A percentile compares a stretch with the other conserved stretches of the same genome.
phyloP scores from a whole-genome alignment of 441 rosid species.

The Hura crepitans region DNA sequence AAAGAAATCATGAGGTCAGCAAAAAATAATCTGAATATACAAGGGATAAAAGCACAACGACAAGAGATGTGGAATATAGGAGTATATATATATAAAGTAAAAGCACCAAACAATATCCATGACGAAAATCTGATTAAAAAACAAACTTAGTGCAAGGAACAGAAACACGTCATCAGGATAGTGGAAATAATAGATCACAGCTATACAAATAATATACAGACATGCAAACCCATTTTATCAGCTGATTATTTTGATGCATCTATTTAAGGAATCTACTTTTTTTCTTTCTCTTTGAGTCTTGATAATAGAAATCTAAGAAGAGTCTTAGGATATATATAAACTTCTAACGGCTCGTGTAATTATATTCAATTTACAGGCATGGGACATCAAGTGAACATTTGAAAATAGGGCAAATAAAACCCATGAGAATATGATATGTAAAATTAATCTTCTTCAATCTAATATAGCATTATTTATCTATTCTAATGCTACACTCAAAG shows the following conservation, averaged over 20 bases:
- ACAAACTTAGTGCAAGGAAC: not conserved
- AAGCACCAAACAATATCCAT: not conserved
- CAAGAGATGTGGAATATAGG: not conserved
- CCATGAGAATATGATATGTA: not conserved
- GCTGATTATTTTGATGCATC: not conserved
- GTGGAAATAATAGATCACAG: not conserved
- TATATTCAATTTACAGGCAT: not conserved
- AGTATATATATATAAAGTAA: slow-evolving; percentile 7
- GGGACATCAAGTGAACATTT: slow-evolving; percentile 9
- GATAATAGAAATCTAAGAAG: not conserved
- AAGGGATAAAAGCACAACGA: slow-evolving; percentile 10
- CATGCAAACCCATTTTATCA: not conserved
- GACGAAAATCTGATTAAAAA: not conserved
- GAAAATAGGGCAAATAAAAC: not conserved
- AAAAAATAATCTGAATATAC: slow-evolving; percentile 23
- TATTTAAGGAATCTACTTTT: not conserved
- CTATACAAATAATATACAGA: not conserved
- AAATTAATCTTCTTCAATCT: not conserved
- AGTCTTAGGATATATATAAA: not conserved
- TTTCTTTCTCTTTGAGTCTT: not conserved
- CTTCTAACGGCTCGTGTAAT: not conserved
- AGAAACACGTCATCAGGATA: not conserved
- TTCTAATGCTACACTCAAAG: not conserved
- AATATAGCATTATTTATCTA: not conserved
- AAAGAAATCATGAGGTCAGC: slow-evolving; percentile 23